Evolutionary conservation across 1,284 basidiomycete genomes (phyloP), one percentile per base, ranked within the genome.

Genomic region (Mixia osmundae): DNA sequence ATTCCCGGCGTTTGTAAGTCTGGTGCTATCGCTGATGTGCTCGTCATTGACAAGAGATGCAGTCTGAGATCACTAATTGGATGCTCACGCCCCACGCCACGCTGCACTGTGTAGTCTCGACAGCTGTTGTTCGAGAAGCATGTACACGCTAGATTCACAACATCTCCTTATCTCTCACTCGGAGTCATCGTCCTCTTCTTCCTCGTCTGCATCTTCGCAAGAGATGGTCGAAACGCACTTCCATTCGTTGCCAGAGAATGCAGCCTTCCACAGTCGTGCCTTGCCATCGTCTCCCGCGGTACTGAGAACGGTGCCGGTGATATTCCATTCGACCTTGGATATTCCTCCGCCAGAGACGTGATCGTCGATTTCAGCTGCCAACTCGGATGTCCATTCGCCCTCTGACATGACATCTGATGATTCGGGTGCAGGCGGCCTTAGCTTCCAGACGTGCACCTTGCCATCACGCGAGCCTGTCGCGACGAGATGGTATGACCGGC

Each of bases 261-360:
- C 72, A 11, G 74, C 73, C 56, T 89, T 89, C 76, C 82, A 91
- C 25, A 91, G 57, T 15, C 80, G 64, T 22, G 91, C 68, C 11
- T 74, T 67, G 1, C 82, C 85, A 44, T 91, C 85, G 45, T 85
- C 83, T 4, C 80, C 80, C 2, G 75, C 71, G 0, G 78, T 82
- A 1, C 79, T 78, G 11, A 94, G 61, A 3, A 87, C 68, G 8
- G 83, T 89, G 3, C 83, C 85, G 15, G 72, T 87, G 46, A 82
- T 69, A 57, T 74, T 89, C 80, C 71, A 89, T 51, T 72, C 80
- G 10, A 73, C 80, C 45, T 67, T 65, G 15, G 66, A 73, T 24
- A 76, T 69, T 27, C 63, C 64, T 25, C 36, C 39, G 16, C 45
- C 44, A 29, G 34, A 33, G 22, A 30, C 70, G 53, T 80, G 74